Conservation (phyloP, 306 rosid genomes). For the Lupinus albus region DNA sequence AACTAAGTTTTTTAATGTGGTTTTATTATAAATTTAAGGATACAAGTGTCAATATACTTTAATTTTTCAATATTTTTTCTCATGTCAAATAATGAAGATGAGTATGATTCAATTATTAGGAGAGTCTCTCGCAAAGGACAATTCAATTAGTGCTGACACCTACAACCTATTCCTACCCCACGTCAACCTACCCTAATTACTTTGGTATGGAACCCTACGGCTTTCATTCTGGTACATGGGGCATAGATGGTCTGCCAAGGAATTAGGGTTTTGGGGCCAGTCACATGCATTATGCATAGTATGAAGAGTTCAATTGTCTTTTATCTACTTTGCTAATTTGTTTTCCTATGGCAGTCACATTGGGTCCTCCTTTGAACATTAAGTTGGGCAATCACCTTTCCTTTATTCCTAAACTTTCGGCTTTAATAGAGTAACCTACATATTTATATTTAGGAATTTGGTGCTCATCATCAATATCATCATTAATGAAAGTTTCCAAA, state of each 20-base stretch:
- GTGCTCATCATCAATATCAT: constrained; percentile 42
- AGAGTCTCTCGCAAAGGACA: constrained; percentile 48
- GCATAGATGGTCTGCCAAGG: constrained; percentile 33
- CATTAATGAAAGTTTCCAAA: constrained; percentile 22
- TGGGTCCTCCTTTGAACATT: constrained; percentile 43
- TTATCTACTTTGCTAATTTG: background rate
- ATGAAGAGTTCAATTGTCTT: background rate
- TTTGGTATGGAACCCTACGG: constrained; percentile 41
- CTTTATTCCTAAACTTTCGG: constrained; percentile 35
- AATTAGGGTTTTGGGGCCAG: constrained; percentile 49
- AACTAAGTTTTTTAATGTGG: no score
- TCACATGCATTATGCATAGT: constrained; percentile 38
- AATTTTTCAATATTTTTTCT: no score
- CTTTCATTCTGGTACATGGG: constrained; percentile 51
- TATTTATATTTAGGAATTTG: constrained; percentile 17
- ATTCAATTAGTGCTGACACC: constrained; percentile 54
- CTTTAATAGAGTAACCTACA: constrained; percentile 30
- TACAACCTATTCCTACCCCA: constrained; percentile 42
- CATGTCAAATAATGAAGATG: no score
- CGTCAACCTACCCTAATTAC: constrained; percentile 40
- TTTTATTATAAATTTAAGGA: no score
- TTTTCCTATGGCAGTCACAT: constrained; percentile 37
- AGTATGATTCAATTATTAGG: no score
- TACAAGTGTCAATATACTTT: no score
- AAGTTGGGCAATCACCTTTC: constrained; percentile 14